Conservation (phyloP, 371 early-diverging fungal genomes). For the Catenaria anguillulae region DNA sequence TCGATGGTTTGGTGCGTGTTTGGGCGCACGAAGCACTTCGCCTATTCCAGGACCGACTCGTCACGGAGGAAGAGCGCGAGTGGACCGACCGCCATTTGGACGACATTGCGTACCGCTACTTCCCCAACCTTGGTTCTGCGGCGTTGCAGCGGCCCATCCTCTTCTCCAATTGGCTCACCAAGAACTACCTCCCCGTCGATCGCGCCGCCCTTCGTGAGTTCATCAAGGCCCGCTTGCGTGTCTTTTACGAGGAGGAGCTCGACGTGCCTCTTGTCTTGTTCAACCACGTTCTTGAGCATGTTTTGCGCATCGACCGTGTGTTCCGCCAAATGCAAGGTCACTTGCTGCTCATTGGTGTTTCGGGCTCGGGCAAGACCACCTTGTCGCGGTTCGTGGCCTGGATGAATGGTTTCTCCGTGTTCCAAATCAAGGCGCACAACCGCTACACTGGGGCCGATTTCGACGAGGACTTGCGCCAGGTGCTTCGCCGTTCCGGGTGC, state of each 20-base stretch:
- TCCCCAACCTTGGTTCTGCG: slow-evolving; percentile 60
- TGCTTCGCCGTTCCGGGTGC: slow-evolving; percentile 85
- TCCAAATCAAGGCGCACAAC: slow-evolving; percentile 93
- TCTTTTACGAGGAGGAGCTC: slow-evolving; percentile 97
- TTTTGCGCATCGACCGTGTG: slow-evolving; percentile 94
- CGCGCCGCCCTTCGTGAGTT: slow-evolving; percentile 82
- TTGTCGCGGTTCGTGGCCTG: slow-evolving; percentile 95
- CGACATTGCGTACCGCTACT: slow-evolving; percentile 66
- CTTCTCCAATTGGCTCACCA: slow-evolving; percentile 94
- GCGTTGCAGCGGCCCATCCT: slow-evolving; percentile 82
- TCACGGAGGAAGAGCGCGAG: slow-evolving; percentile 67
- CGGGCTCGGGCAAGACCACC: slow-evolving; percentile 93
- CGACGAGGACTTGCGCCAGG: slow-evolving; percentile 87
- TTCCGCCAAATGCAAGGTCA: slow-evolving; percentile 97
- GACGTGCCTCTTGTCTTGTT: slow-evolving; percentile 91
- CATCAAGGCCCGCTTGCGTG: slow-evolving; percentile 85
- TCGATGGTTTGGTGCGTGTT: slow-evolving; percentile 82
- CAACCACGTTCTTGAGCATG: slow-evolving; percentile 94
- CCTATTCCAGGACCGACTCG: slow-evolving; percentile 95
- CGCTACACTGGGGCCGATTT: slow-evolving; percentile 92
- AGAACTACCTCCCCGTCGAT: slow-evolving; percentile 75
- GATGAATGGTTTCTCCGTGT: slow-evolving; percentile 94
- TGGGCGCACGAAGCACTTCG: slow-evolving; percentile 97
- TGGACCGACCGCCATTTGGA: slow-evolving; percentile 89
- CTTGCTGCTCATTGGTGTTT: slow-evolving; percentile 90